Conservation (phyloP, 2,329 filamentous ascomycete genomes). For the Colletotrichum eleusines region DNA sequence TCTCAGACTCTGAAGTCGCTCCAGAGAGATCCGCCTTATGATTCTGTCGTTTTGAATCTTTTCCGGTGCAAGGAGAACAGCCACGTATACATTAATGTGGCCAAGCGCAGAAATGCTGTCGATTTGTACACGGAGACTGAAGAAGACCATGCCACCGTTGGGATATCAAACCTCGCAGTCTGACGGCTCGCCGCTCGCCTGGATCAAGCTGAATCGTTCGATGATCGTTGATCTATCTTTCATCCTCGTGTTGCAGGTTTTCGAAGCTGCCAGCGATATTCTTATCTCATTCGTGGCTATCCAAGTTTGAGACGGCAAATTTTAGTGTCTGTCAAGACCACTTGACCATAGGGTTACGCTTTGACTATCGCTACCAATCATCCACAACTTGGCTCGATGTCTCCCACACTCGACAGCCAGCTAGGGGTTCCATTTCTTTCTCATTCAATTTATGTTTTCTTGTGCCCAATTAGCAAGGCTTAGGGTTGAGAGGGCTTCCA, state of each 20-base stretch:
- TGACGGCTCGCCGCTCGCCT: not conserved
- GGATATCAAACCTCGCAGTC: not conserved
- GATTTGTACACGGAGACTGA: conserved; percentile 46
- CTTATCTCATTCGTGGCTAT: not conserved
- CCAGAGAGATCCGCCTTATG: conserved; percentile 39
- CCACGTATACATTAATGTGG: conserved; percentile 44
- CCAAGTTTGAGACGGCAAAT: not conserved
- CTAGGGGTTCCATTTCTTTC: not conserved
- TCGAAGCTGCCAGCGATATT: not conserved
- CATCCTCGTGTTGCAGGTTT: not conserved
- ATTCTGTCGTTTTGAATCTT: conserved; percentile 42
- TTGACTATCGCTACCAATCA: not conserved
- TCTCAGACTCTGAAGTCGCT: conserved; percentile 43
- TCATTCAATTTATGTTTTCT: not conserved
- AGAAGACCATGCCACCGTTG: not conserved
- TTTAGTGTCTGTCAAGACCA: not conserved
- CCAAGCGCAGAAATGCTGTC: conserved; percentile 45
- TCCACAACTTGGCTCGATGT: not conserved
- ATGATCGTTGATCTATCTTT: not conserved
- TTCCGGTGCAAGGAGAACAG: conserved; percentile 38
- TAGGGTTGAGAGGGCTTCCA: not conserved
- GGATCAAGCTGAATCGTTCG: not conserved
- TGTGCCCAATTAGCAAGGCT: too few relatives aligned
- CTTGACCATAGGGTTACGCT: not conserved
- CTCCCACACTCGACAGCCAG: not conserved